These are phyloP conservation scores for Pisolithus thermaeus DNA, from an alignment of 1,284 basidiomycete genomes.

Conservation along the genomic window DNA sequence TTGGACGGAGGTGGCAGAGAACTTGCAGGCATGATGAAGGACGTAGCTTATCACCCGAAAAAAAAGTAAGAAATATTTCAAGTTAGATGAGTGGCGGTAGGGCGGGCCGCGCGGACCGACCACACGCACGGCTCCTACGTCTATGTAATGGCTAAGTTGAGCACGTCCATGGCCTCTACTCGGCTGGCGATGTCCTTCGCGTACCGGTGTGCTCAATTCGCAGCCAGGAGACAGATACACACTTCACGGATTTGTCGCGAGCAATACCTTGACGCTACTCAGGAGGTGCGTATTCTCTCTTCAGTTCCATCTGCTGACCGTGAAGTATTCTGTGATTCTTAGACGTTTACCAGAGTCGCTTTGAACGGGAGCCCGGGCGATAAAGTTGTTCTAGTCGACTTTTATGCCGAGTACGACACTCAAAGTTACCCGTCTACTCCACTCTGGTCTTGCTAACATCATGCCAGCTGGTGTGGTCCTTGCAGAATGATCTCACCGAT, in stretches of 20 bases:
- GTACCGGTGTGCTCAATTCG: constrained; percentile 6
- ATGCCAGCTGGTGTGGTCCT: constrained; percentile 64
- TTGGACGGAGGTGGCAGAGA: constrained; percentile 54
- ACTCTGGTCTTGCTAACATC: constrained; percentile 4
- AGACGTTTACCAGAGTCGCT: constrained; percentile 49
- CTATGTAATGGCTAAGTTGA: neutral
- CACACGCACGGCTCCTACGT: neutral
- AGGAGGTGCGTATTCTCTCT: constrained; percentile 22
- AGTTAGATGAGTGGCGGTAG: too few relatives aligned
- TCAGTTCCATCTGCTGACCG: neutral
- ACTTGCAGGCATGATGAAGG: constrained; percentile 27
- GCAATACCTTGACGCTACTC: constrained; percentile 31
- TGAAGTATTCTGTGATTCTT: neutral
- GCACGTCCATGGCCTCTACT: neutral
- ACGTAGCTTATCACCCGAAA: constrained; percentile 25
- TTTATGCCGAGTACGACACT: constrained; percentile 64
- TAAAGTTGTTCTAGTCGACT: constrained; percentile 64
- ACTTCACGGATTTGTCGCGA: constrained; percentile 23
- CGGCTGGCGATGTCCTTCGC: neutral
- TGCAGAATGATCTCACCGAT: constrained; percentile 66
- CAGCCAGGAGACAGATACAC: constrained; percentile 15
- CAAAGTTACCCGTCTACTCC: neutral
- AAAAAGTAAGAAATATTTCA: constrained; percentile 12
- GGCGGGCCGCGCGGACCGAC: too few relatives aligned
- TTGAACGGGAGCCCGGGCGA: constrained; percentile 33